phyloP scores from a whole-genome alignment of 805 yeast genomes.

The Suhomyces sp. region DNA sequence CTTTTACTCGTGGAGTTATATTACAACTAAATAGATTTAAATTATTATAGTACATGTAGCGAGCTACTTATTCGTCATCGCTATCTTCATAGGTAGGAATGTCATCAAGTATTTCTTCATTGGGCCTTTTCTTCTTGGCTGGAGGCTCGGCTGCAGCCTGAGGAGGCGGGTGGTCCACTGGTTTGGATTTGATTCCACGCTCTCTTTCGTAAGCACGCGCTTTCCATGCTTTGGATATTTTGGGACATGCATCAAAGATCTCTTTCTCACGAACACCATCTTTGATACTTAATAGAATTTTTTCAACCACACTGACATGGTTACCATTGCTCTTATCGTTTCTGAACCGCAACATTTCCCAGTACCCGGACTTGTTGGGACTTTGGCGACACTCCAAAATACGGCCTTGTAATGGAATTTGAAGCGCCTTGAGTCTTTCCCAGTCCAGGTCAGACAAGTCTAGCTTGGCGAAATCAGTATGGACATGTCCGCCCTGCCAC shows the following conservation, averaged over 20 bases:
- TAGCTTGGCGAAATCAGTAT: constrained; percentile 66
- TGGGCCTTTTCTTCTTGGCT: constrained; percentile 9
- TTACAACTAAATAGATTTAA: background rate
- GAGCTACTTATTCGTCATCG: constrained; percentile 17
- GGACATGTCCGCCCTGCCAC: constrained; percentile 70
- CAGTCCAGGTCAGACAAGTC: constrained; percentile 70
- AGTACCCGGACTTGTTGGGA: constrained; percentile 51
- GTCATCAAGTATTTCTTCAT: constrained; percentile 24
- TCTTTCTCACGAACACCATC: constrained; percentile 86
- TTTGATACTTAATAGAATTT: constrained; percentile 76
- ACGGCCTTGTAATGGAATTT: constrained; percentile 85
- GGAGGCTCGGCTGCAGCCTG: constrained; percentile 6
- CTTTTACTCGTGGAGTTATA: background rate
- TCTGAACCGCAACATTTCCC: constrained; percentile 86
- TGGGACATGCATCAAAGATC: constrained; percentile 52
- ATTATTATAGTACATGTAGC: background rate
- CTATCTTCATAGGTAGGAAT: constrained; percentile 43
- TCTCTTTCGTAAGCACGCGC: constrained; percentile 46
- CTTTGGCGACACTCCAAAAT: constrained; percentile 81
- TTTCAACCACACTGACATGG: constrained; percentile 75
- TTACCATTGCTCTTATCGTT: constrained; percentile 92
- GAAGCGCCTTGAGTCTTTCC: constrained; percentile 63
- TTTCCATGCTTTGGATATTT: constrained; percentile 62
- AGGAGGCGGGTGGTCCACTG: constrained; percentile 1
- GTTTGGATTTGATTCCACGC: constrained; percentile 11